Evolutionary conservation across 768 basidiomycete species (phyloP), one percentile per base, ranked within the genome.

Genomic region (Lactarius psammicola): DNA sequence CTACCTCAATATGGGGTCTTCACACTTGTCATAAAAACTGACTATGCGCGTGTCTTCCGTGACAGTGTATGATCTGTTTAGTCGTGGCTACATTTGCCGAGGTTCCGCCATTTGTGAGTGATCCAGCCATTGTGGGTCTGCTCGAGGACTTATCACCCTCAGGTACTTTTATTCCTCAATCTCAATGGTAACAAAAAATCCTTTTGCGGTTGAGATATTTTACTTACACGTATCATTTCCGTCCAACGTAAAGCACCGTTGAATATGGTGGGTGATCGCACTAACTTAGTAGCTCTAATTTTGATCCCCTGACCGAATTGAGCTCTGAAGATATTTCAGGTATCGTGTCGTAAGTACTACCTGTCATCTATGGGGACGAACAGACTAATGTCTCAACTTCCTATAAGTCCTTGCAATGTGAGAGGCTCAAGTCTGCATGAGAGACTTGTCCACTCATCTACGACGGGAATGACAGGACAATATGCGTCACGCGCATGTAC

Each of bases 41-140:
- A 59, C 26, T 20, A 28, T 4, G 31, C 8, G 46, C 26, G 23
- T 18, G 42, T 49, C 44, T 38, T 13, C 44, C 28, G 3, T 17
- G 15, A 33, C 28, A 66, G 67, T 64, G 64, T n/a, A 30, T 68
- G 38, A 33, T 68, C 42, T 68, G 67, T 59, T 44, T 68, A 55
- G 10, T 40, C 44, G 46, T 66, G 34, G 64, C 67, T 33, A 66
- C 46, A 33, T 38, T 61, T 26, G 28, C 40, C n/a, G 59, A 68
- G n/a, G 34, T 66, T n/a, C 67, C 64, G 13, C 64, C 60, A 18
- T 4, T 60, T 23, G 67, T 68, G 28, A 56, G 67, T 62, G 20
- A 30, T 18, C 26, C 9, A 13, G 30, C 17, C 9, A 17, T 15
- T 11, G 23, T 34, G 10, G 6, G 20, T n/a, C 51, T n/a, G 15